Conservation (phyloP, 306 rosid species). For the Clitoria ternatea region DNA sequence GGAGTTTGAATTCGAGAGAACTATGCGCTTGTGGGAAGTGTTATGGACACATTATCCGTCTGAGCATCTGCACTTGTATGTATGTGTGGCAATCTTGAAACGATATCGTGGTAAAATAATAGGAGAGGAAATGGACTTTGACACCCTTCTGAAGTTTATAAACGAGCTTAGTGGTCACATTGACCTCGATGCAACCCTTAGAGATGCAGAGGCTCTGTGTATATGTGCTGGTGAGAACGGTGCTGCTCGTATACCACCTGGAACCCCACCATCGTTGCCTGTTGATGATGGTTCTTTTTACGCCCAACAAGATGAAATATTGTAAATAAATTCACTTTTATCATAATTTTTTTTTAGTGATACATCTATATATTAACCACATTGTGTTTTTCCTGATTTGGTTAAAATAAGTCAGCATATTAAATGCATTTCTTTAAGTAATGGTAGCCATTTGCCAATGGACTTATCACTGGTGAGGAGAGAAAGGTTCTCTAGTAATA, state of each 20-base stretch:
- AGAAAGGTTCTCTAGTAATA: neutral
- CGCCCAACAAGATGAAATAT: slow-evolving; percentile 59
- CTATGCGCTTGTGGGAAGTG: slow-evolving; percentile 93
- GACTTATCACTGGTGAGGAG: neutral
- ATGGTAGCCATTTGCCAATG: neutral
- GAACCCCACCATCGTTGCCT: slow-evolving; percentile 96
- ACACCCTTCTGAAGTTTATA: slow-evolving; percentile 88
- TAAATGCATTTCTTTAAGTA: slow-evolving; percentile 9
- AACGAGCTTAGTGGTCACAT: slow-evolving; percentile 88
- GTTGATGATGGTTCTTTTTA: slow-evolving; percentile 59
- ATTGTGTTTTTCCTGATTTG: slow-evolving; percentile 19
- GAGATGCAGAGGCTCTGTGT: slow-evolving; percentile 93
- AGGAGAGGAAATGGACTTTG: slow-evolving; percentile 95
- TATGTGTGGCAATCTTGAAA: slow-evolving; percentile 87
- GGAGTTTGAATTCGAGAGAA: slow-evolving; percentile 76
- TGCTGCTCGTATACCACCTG: slow-evolving; percentile 90
- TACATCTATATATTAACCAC: slow-evolving; percentile 8
- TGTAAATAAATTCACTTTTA: slow-evolving; percentile 33
- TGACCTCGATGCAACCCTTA: slow-evolving; percentile 67
- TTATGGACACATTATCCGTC: slow-evolving; percentile 86
- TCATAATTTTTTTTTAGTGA: neutral
- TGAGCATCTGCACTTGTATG: slow-evolving; percentile 91
- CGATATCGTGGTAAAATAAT: slow-evolving; percentile 73
- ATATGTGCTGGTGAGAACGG: slow-evolving; percentile 92
- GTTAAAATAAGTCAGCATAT: neutral